These are phyloP conservation scores for Pythium angustatum DNA, from an alignment of 352 stramenopile genomes.

Conservation along the genomic window DNA sequence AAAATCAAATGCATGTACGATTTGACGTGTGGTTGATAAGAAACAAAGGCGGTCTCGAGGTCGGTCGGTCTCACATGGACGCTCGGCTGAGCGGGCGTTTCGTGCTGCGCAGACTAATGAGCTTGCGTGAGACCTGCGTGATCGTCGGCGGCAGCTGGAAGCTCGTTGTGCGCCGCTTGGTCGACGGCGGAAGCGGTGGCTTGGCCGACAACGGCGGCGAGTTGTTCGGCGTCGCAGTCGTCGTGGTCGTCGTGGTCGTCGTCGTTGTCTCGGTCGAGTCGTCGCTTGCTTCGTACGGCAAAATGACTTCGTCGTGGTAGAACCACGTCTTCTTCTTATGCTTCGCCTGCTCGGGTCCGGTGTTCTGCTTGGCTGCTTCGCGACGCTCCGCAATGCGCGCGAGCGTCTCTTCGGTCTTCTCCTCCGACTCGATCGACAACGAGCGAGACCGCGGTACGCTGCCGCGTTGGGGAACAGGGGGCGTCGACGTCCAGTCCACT, in stretches of 20 bases:
- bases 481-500: constrained; percentile 17
- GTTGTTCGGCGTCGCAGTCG: background rate
- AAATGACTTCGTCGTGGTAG: constrained; percentile 30
- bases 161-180: background rate
- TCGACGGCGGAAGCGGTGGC: constrained; percentile 8
- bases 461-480: background rate
- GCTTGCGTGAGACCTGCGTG: constrained; percentile 33
- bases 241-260: background rate
- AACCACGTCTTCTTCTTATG: constrained; percentile 31
- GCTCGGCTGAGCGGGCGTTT: constrained; percentile 34
- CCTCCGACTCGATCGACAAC: constrained; percentile 6
- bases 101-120: constrained; percentile 59
- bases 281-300: constrained; percentile 25
- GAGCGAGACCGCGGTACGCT: background rate
- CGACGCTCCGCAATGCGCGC: constrained; percentile 18
- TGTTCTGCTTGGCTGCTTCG: constrained; percentile 12
- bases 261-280: background rate
- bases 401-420: constrained; percentile 17
- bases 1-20: too few species aligned
- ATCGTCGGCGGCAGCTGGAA: constrained; percentile 14
- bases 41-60: too few species aligned
- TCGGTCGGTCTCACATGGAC: constrained; percentile 11
- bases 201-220: constrained; percentile 6
- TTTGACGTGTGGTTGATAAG: too few species aligned
- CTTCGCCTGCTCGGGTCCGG: constrained; percentile 3